phyloP scores from a whole-genome alignment of 2,329 filamentous ascomycete genomes.

The Monosporascus sp. region DNA sequence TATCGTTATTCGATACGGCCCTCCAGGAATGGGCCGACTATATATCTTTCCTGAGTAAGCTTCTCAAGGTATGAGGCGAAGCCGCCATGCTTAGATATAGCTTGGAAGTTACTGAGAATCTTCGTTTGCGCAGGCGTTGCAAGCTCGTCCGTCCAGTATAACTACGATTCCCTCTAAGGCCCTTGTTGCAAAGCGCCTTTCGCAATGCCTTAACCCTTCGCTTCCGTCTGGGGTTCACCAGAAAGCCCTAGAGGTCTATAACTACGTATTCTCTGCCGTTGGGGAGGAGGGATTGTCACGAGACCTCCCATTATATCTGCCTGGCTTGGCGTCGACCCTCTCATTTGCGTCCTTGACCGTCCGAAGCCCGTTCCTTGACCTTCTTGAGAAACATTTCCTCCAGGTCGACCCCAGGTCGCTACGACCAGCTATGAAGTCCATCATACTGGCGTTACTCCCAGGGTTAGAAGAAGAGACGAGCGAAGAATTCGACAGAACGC shows the following conservation, averaged over 20 bases:
- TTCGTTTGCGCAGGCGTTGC: conserved; percentile 62
- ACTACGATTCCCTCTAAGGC: conserved; percentile 75
- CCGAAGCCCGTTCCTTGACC: conserved; percentile 75
- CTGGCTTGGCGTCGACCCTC: conserved; percentile 81
- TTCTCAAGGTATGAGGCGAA: conserved; percentile 66
- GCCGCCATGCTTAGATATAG: background rate
- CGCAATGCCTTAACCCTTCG: conserved; percentile 91
- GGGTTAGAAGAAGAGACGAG: conserved; percentile 94
- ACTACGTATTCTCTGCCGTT: conserved; percentile 81
- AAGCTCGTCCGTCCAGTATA: conserved; percentile 72
- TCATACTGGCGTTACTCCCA: conserved; percentile 83
- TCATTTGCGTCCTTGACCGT: conserved; percentile 94
- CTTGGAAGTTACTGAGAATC: conserved; percentile 19
- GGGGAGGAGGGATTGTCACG: conserved; percentile 73
- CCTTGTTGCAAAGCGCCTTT: conserved; percentile 80
- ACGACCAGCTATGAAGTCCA: conserved; percentile 82
- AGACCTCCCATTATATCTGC: conserved; percentile 83
- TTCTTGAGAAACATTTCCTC: conserved; percentile 78
- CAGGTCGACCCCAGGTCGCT: conserved; percentile 65
- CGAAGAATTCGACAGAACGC: conserved; percentile 89
- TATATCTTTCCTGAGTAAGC: conserved; percentile 88
- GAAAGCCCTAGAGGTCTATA: conserved; percentile 92
- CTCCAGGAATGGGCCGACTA: conserved; percentile 99
- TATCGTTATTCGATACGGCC: conserved; percentile 85
- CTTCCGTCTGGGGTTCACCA: conserved; percentile 96